Evolutionary conservation across 805 yeast genomes (phyloP).

Genomic region (Teunomyces panamensis): DNA sequence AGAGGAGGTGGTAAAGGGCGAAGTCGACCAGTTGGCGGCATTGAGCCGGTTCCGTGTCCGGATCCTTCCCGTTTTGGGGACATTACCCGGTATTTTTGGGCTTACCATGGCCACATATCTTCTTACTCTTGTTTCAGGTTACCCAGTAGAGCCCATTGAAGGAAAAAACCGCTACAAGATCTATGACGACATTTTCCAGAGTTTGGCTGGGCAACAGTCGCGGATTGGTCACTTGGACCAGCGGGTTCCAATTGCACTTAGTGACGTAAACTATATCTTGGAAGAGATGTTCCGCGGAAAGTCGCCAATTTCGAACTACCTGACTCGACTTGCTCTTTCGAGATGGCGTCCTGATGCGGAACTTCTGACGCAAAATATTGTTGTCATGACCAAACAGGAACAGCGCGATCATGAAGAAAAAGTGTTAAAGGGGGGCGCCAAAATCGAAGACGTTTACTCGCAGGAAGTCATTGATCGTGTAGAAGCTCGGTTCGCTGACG

Average conservation of each 20-base stretch:
- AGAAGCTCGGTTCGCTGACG: constrained; percentile 67
- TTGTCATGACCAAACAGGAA: constrained; percentile 86
- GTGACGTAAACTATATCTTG: constrained; percentile 75
- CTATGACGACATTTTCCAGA: constrained; percentile 79
- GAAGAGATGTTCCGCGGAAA: constrained; percentile 94
- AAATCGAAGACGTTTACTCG: constrained; percentile 60
- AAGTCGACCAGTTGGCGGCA: constrained; percentile 84
- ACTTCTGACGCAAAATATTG: constrained; percentile 72
- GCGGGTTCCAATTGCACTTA: constrained; percentile 67
- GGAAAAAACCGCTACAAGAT: constrained; percentile 84
- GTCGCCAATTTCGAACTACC: constrained; percentile 79
- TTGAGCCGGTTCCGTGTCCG: constrained; percentile 88
- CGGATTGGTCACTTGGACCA: constrained; percentile 72
- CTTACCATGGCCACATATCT: constrained; percentile 83
- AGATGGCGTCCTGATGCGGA: constrained; percentile 78
- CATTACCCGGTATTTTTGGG: constrained; percentile 97
- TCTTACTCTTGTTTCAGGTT: constrained; percentile 76
- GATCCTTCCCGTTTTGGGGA: constrained; percentile 92
- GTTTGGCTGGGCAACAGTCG: constrained; percentile 82
- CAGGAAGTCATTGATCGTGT: constrained; percentile 56
- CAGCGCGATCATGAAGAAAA: constrained; percentile 74
- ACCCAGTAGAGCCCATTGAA: constrained; percentile 86
- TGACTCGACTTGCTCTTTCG: constrained; percentile 75
- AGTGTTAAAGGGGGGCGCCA: constrained; percentile 68
- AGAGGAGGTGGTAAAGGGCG: constrained; percentile 74